These are phyloP conservation scores for Epichloe coenophiala DNA, from an alignment of 2,329 filamentous ascomycete species.

Conservation along the genomic window DNA sequence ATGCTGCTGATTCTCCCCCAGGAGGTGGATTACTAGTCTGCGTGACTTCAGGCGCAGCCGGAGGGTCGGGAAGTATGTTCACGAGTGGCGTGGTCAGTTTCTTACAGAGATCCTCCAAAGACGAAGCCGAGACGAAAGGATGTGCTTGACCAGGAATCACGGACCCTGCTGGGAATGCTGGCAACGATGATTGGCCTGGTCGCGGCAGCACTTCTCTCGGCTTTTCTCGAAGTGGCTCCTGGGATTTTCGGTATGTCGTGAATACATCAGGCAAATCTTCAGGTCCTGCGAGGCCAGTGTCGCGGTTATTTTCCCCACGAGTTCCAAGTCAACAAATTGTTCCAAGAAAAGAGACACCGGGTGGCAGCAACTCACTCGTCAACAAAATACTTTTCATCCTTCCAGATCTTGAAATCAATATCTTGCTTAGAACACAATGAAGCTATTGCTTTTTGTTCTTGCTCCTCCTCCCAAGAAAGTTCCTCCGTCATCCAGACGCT, in stretches of 20 bases:
- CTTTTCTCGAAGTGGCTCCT: slow-evolving; percentile 55
- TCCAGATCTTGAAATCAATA: slow-evolving; percentile 51
- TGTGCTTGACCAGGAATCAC: slow-evolving; percentile 41
- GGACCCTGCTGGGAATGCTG: slow-evolving; percentile 36
- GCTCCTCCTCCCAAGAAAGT: slow-evolving; percentile 53
- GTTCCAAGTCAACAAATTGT: not conserved
- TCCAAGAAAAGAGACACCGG: not conserved
- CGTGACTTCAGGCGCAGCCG: slow-evolving; percentile 36
- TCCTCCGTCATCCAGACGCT: slow-evolving; percentile 65
- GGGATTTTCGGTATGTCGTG: slow-evolving; percentile 58
- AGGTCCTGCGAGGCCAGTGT: slow-evolving; percentile 44
- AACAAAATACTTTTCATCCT: slow-evolving; percentile 66
- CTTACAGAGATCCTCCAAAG: slow-evolving; percentile 36
- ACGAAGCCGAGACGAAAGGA: slow-evolving; percentile 51
- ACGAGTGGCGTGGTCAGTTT: slow-evolving; percentile 45
- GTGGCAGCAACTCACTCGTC: slow-evolving; percentile 50
- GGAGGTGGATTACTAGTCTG: slow-evolving; percentile 50
- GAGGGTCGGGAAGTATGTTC: slow-evolving; percentile 37
- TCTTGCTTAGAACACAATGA: slow-evolving; percentile 36
- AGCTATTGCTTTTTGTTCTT: slow-evolving; percentile 45
- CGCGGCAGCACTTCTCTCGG: slow-evolving; percentile 44
- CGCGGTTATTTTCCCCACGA: slow-evolving; percentile 35
- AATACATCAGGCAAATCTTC: slow-evolving; percentile 60
- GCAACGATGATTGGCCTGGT: slow-evolving; percentile 38
- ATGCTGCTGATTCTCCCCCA: slow-evolving; percentile 56